These are phyloP conservation scores for Cylindrodendrum hubeiense DNA, from an alignment of 2,329 filamentous ascomycete species.

Conservation along the genomic window DNA sequence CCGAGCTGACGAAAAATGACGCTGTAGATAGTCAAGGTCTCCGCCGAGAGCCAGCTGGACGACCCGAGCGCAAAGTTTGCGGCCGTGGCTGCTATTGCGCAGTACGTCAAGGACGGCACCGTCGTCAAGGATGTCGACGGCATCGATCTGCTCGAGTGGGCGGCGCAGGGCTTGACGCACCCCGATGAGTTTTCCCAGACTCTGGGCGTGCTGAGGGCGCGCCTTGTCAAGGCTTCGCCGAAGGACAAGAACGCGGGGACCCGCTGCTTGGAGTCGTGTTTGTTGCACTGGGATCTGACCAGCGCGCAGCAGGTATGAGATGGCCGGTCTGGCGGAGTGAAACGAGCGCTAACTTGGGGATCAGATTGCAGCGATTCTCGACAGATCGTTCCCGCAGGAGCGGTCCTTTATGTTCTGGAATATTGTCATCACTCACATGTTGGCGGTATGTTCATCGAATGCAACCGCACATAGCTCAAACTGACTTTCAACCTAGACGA, in stretches of 20 bases:
- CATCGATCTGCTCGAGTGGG: constrained; percentile 68
- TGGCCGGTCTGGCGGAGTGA: too few species aligned
- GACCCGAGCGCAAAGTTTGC: constrained; percentile 59
- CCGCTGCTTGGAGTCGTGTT: constrained; percentile 64
- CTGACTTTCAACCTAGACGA: constrained; percentile 52
- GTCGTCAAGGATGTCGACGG: constrained; percentile 62
- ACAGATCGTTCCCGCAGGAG: constrained; percentile 63
- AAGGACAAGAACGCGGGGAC: constrained; percentile 57
- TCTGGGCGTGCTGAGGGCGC: constrained; percentile 62
- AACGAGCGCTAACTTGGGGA: constrained; percentile 15
- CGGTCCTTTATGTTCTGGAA: constrained; percentile 66
- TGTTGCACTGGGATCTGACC: constrained; percentile 67
- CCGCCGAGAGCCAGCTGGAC: constrained; percentile 66
- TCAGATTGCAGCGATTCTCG: constrained; percentile 67
- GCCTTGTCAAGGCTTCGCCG: constrained; percentile 66
- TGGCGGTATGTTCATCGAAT: constrained; percentile 58
- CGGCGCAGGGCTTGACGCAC: constrained; percentile 54
- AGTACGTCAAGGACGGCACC: constrained; percentile 60
- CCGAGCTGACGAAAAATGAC: constrained; percentile 19
- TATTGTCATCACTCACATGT: constrained; percentile 65
- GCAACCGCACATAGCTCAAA: background rate
- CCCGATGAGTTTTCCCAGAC: constrained; percentile 59
- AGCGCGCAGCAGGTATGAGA: constrained; percentile 67
- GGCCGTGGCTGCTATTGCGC: constrained; percentile 58
- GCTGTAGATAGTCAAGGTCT: constrained; percentile 60